phyloP scores from a whole-genome alignment of 2,329 filamentous ascomycete species.

The Colletotrichum sp. region DNA sequence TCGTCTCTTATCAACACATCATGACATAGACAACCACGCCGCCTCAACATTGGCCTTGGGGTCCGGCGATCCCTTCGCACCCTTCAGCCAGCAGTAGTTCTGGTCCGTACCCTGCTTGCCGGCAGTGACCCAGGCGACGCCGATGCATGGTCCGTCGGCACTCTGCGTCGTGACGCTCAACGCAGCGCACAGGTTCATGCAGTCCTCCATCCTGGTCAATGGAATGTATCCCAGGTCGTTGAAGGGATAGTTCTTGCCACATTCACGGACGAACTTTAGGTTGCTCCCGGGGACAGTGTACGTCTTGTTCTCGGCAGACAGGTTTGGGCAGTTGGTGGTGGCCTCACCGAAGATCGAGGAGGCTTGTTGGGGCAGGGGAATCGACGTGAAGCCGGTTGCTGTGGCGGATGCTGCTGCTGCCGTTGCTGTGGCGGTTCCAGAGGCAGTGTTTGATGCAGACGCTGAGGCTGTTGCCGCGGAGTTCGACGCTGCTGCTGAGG shows the following conservation, averaged over 20 bases:
- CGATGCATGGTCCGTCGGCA: conserved; percentile 19
- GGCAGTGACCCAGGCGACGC: conserved; percentile 25
- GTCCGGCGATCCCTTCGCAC: conserved; percentile 1
- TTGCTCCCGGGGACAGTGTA: conserved; percentile 24
- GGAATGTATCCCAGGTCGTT: conserved; percentile 26
- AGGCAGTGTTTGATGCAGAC: neutral
- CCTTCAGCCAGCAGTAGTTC: conserved; percentile 27
- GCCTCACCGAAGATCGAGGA: neutral
- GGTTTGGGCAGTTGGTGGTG: neutral
- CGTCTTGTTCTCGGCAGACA: neutral
- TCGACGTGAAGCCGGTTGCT: neutral
- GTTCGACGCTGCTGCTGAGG: neutral
- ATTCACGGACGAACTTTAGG: conserved; percentile 22
- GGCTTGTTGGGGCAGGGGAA: neutral
- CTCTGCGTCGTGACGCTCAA: conserved; percentile 24
- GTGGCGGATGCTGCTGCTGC: neutral
- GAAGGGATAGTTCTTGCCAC: conserved; percentile 21
- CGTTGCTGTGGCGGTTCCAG: neutral
- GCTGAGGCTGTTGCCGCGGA: neutral
- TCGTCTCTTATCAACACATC: neutral
- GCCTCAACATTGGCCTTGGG: neutral
- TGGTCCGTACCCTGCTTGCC: conserved; percentile 23
- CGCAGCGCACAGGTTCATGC: conserved; percentile 26
- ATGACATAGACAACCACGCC: neutral
- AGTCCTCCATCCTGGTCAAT: conserved; percentile 25